These are phyloP conservation scores for Emergomyces pasteurianus DNA, from an alignment of 2,329 filamentous ascomycete genomes.

Conservation along the genomic window DNA sequence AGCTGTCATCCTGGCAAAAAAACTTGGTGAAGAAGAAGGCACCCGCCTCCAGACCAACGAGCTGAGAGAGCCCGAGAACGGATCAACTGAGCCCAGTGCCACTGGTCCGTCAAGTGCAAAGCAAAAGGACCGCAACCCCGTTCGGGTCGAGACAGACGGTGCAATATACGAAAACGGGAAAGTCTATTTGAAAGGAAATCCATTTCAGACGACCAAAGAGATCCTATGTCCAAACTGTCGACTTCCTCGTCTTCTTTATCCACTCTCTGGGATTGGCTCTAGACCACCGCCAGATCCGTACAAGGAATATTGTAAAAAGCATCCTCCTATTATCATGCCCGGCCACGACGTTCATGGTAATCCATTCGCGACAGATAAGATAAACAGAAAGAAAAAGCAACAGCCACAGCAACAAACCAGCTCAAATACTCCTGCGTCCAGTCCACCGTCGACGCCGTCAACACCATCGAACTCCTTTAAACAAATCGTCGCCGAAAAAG, in stretches of 20 bases:
- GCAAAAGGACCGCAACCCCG: constrained; percentile 19
- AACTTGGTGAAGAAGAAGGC: constrained; percentile 32
- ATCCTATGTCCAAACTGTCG: constrained; percentile 50
- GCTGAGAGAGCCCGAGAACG: constrained; percentile 19
- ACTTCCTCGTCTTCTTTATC: constrained; percentile 47
- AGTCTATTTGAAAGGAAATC: constrained; percentile 45
- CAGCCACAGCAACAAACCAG: constrained; percentile 16
- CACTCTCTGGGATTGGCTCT: constrained; percentile 40
- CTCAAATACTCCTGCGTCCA: constrained; percentile 23
- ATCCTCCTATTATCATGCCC: constrained; percentile 45
- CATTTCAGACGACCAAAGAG: constrained; percentile 46
- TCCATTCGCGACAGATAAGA: constrained; percentile 28
- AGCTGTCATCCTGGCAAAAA: constrained; percentile 32
- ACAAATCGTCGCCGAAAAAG: constrained; percentile 19
- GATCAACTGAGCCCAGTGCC: constrained; percentile 21
- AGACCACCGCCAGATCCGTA: constrained; percentile 37
- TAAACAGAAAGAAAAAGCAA: constrained; percentile 38
- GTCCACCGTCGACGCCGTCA: constrained; percentile 22
- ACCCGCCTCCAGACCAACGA: constrained; percentile 20
- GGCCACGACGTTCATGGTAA: constrained; percentile 53
- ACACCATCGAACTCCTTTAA: constrained; percentile 18
- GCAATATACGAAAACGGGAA: constrained; percentile 43
- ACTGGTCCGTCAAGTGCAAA: constrained; percentile 26
- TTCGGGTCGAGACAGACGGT: constrained; percentile 38
- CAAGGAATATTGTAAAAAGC: constrained; percentile 47